Percentiles rank a stretch among this genome's conserved stretches.
phyloP scores from a whole-genome alignment of 169 alveolate species.

The Plasmodium coatneyi region DNA sequence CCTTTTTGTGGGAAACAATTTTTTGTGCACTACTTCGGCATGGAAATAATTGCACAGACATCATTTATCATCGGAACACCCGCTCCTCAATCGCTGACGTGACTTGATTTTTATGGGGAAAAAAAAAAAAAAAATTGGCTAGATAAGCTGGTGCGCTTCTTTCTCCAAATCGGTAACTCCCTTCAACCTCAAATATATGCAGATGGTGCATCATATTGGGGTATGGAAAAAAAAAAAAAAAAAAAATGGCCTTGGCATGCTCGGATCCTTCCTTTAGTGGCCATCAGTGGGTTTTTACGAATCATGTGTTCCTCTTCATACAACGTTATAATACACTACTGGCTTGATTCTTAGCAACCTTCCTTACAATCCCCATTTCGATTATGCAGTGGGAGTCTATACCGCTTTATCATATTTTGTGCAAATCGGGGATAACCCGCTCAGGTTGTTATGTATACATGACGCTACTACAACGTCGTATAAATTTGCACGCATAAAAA shows the following conservation, averaged over 20 bases:
- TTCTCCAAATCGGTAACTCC: neutral
- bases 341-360: neutral
- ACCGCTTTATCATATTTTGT: neutral
- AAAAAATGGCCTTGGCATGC: neutral
- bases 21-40: neutral
- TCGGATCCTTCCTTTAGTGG: neutral
- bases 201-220: neutral
- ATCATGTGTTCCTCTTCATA: neutral
- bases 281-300: neutral
- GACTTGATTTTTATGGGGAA: neutral
- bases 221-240: neutral
- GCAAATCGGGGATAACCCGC: neutral
- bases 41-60: neutral
- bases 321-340: neutral
- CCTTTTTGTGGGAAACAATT: neutral
- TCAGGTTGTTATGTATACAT: neutral
- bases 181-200: slow-evolving; percentile 1
- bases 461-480: neutral
- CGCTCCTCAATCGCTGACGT: neutral
- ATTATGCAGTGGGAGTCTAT: neutral
- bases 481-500: neutral
- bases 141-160: neutral
- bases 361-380: neutral
- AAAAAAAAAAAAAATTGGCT: neutral
- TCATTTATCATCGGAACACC: neutral